Evolutionary conservation across 768 basidiomycete species (phyloP), one percentile per base, ranked within the genome.

Genomic region (Lentinula raphanica): DNA sequence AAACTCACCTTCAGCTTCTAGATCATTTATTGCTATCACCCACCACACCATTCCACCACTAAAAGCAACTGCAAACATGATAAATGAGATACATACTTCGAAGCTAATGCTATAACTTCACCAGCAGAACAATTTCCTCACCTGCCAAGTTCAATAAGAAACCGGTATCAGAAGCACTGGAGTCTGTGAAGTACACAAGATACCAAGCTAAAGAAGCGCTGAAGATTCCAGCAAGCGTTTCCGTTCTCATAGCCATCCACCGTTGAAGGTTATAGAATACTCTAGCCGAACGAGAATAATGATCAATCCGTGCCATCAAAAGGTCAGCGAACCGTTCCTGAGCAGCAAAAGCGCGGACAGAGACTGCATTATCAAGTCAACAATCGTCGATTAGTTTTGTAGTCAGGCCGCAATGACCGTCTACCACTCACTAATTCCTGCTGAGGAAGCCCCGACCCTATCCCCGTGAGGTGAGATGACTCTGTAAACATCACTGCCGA

Each of bases 191-290:
- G 50, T 72, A 69, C 0, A 66, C 64, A 48, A 81, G 65, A 65
- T 78, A 78, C 6, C 73, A 66, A 7, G 78, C 79, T 5, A 82
- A 66, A 12, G 62, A 56, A 0, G 75, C 63, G 0, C 76, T 68
- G 61, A 82, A 82, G 13, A 78, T 23, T 9, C 70, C 74, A 5
- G 78, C 78, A 13, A 82, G 66, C 38, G 72, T 63, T 60, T 81
- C 77, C 21, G 79, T 71, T 12, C 80, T 70, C 49, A 78, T 66
- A 25, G 64, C 45, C 25, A 62, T 65, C 59, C 48, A 68, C 49
- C 68, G 61, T 50, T 73, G 71, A 3, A 71, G 58, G 59, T 73
- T 72, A 55, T 78, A 75, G 70, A 73, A 74, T 0, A 67, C 63
- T 13, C 69, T 61, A 0, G 69, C 63, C 3, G 69, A 60, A 9